These are phyloP conservation scores for Ramaria rubella DNA, from an alignment of 768 basidiomycete species.

Conservation along the genomic window DNA sequence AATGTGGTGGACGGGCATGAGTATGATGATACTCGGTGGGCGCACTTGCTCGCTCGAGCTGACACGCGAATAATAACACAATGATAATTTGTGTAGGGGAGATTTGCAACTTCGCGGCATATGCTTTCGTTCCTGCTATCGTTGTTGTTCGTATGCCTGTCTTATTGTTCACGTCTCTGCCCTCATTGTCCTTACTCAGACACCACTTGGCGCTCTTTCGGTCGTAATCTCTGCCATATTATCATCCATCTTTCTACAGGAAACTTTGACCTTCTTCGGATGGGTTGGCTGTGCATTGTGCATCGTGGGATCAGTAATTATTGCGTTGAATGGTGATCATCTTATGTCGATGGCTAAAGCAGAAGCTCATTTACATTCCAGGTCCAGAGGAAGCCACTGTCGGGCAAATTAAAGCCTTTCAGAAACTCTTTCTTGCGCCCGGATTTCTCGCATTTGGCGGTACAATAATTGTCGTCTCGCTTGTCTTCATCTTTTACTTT, in stretches of 20 bases:
- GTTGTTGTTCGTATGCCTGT: constrained; percentile 64
- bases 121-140: constrained; percentile 88
- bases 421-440: constrained; percentile 72
- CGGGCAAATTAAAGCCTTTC: constrained; percentile 63
- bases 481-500: constrained; percentile 76
- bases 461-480: constrained; percentile 55
- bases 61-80: background rate
- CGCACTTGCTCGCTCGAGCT: constrained; percentile 16
- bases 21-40: constrained; percentile 89
- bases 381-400: constrained; percentile 67
- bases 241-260: constrained; percentile 89
- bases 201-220: constrained; percentile 91
- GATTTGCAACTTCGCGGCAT: constrained; percentile 38
- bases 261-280: constrained; percentile 90
- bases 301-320: constrained; percentile 85
- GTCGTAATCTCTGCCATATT: constrained; percentile 93
- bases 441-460: constrained; percentile 71
- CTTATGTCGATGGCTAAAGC: constrained; percentile 25
- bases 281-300: constrained; percentile 93
- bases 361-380: constrained; percentile 23
- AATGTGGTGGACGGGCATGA: constrained; percentile 96
- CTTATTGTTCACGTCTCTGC: constrained; percentile 7
- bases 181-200: constrained; percentile 36
- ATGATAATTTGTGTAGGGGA: constrained; percentile 2
- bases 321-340: constrained; percentile 73